Evolutionary conservation across 179 eudicot genomes (phyloP), one percentile per base, ranked within the genome.

Genomic region (Spergularia azorica): DNA sequence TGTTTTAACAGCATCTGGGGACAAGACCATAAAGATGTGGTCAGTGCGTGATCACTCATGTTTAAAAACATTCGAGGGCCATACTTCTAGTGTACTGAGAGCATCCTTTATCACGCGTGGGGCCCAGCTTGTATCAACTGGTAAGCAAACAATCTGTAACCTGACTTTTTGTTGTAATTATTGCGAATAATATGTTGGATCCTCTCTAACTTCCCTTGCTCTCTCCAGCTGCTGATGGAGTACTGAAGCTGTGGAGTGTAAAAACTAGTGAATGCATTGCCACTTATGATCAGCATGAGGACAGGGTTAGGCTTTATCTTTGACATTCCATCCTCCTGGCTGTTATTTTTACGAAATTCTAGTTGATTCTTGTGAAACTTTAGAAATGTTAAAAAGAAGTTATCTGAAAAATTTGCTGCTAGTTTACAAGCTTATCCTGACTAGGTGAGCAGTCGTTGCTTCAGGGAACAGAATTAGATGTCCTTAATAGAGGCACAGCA

Each of bases 11-110:
- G 96, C 98, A 21, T 95, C 99, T 41, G 98, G 91, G 81, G 99
- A 95, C 79, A 93, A 93, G 82, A 93, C 98, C 10, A 87, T 95
- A 77, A 95, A 90, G 84, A 85, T 95, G 84, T 95, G 99, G 99
- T 85, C 92, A 18, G 84, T 90, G 83, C 85, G 94, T 80, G 95
- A 93, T 86, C 97, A 97, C 75, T 90, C 99, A 13, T 95, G 99
- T 80, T 77, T 95, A 73, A 90, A 87, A 80, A 93, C 99, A 79
- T 95, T 95, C 81, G 99, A 95, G 80, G 99, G 98, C 76, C 99
- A 95, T 76, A 91, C 96, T 73, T 87, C 99, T 69, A 89, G 92
- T 79, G 99, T 95, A 72, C 70, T 87, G 38, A 90, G 92, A 86
- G 97, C 97, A 79, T 94, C 91, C 36, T 95, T 90, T 74, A 75